phyloP scores from a whole-genome alignment of 768 basidiomycete genomes.

The Amanita polypyramis region DNA sequence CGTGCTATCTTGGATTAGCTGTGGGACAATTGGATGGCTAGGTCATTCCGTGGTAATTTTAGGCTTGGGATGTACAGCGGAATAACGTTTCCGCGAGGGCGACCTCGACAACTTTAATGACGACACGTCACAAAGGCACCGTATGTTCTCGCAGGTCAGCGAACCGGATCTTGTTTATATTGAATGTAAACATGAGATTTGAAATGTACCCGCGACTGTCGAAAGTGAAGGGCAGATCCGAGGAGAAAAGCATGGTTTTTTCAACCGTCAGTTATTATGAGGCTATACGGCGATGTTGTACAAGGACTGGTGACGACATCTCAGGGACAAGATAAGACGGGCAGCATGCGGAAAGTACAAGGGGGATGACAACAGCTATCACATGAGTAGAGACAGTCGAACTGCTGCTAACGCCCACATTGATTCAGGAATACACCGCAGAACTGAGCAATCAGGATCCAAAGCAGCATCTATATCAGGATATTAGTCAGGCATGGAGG shows the following conservation, averaged over 20 bases:
- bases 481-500: neutral
- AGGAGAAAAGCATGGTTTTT: neutral
- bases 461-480: conserved; percentile 51
- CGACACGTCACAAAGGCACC: too few species aligned
- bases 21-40: too few species aligned
- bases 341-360: neutral
- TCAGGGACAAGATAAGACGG: neutral
- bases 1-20: too few species aligned
- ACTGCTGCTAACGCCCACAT: conserved; percentile 29
- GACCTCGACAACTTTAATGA: too few species aligned
- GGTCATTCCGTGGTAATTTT: too few species aligned
- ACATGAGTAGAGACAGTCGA: neutral
- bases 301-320: neutral
- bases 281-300: neutral
- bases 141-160: neutral
- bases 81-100: too few species aligned
- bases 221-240: neutral
- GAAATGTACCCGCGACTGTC: neutral
- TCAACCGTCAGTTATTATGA: neutral
- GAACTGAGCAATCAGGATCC: conserved; percentile 79
- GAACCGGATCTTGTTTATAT: neutral
- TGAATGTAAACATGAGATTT: neutral
- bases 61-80: too few species aligned
- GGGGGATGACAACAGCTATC: neutral
- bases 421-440: conserved; percentile 76